These are phyloP conservation scores for Plasmodium gallinaceum DNA, from an alignment of 169 alveolate genomes.

Conservation along the genomic window DNA sequence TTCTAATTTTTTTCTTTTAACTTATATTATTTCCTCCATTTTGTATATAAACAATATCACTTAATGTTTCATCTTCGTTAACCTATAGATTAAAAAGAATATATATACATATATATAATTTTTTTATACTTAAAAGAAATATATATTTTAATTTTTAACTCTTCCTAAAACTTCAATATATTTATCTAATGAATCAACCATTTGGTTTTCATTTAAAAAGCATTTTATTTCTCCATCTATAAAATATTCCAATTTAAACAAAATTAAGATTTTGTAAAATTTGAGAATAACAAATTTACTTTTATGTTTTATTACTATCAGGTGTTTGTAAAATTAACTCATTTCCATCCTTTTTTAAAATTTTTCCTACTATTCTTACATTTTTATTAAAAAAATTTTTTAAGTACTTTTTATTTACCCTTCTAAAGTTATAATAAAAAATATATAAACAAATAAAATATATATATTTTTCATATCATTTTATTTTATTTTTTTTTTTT, in stretches of 20 bases:
- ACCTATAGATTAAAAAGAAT: constrained; percentile 36
- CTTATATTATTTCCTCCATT: constrained; percentile 66
- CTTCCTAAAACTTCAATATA: constrained; percentile 77
- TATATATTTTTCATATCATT: not conserved
- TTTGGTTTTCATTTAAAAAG: constrained; percentile 42
- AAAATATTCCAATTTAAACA: not conserved
- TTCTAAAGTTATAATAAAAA: constrained; percentile 7
- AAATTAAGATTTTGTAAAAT: not conserved
- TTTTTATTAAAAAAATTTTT: constrained; percentile 66
- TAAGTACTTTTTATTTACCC: constrained; percentile 65
- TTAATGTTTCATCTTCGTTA: constrained; percentile 64
- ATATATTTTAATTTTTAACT: constrained; percentile 8
- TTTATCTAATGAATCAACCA: constrained; percentile 40
- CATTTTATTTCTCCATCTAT: constrained; percentile 73
- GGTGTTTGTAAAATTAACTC: constrained; percentile 45
- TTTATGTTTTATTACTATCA: constrained; percentile 45
- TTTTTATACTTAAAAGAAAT: not conserved
- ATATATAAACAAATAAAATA: constrained; percentile 1
- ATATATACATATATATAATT: not conserved
- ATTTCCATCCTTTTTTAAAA: constrained; percentile 63
- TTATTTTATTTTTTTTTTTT: constrained; percentile 10
- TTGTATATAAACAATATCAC: constrained; percentile 61
- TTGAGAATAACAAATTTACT: no score
- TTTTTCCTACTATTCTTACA: constrained; percentile 73
- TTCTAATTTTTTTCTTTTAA: constrained; percentile 16